These are phyloP conservation scores for Echites panduratus DNA, from an alignment of 257 asterid species.

Conservation along the genomic window DNA sequence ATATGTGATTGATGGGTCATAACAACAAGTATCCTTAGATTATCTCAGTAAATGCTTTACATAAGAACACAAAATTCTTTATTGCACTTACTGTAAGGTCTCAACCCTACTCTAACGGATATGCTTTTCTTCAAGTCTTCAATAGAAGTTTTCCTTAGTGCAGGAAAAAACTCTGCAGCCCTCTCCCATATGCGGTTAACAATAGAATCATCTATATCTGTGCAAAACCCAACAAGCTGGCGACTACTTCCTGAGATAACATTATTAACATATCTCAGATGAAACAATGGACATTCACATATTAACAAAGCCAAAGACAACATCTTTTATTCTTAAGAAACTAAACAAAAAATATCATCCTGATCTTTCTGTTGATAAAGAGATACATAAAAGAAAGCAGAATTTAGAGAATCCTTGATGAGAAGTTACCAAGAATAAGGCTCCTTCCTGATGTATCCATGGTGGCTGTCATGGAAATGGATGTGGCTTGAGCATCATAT, in stretches of 20 bases:
- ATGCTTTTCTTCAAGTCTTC: conserved; percentile 49
- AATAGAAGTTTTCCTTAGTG: conserved; percentile 46
- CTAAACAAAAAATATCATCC: too few species aligned
- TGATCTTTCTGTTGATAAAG: background rate
- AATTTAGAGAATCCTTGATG: conserved; percentile 1
- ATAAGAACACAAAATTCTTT: background rate
- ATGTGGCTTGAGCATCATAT: conserved; percentile 48
- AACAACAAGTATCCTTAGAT: background rate
- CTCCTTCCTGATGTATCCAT: conserved; percentile 65
- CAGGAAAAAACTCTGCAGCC: conserved; percentile 78
- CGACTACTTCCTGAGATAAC: conserved; percentile 85
- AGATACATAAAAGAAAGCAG: background rate
- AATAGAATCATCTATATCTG: conserved; percentile 65
- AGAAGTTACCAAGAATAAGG: conserved; percentile 66
- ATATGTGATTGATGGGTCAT: conserved; percentile 13
- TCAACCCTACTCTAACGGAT: conserved; percentile 82
- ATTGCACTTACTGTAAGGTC: conserved; percentile 88
- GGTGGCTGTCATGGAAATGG: conserved; percentile 93
- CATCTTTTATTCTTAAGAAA: too few species aligned
- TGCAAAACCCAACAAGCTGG: conserved; percentile 69
- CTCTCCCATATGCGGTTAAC: conserved; percentile 71
- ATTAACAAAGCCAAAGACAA: background rate
- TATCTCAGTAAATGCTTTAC: background rate
- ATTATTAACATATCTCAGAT: conserved; percentile 1
- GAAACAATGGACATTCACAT: background rate